Base-by-base conservation (phyloP, 108 stramenopile genomes). In the Poteriospumella lacustris region DNA sequence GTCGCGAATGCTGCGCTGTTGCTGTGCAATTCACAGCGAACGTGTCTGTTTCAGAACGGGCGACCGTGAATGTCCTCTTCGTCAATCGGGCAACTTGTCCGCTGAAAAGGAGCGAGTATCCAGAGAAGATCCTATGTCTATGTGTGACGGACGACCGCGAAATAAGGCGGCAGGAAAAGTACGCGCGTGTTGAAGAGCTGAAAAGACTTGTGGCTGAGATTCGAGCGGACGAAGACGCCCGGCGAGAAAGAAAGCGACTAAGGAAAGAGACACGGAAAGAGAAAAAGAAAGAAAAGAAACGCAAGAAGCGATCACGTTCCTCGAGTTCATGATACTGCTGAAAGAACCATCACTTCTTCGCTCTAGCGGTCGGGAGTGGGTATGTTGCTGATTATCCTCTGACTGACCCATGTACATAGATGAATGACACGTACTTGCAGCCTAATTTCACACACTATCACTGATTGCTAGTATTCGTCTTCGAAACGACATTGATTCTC, bases 91-190 rank as follows among this genome's bases (percentile, higher is more conserved):
- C 43, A 78, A 78, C 68, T n/a, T 78, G 3, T 34, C 0, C 33
- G 24, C 58, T 12, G 77, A 78, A 0, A 33, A 28, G 1, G 24
- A 34, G 77, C 77, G 77, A n/a, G 3, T 29, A 3, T 28, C 31
- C 26, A 44, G 77, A 31, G 77, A 78, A 36, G 77, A 78, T 59
- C 77, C 77, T 31, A 78, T 78, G 77, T 36, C 42, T 28, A 3
- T 26, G 2, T 38, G 12, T 38, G 33, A 12, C 34, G 19, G 1
- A 2, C 39, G 52, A 31, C 26, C 1, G 34, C 44, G 56, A 3
- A 42, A 52, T 2, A 31, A 34, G 0, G 39, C 44, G 52, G 5
- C 44, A 34, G 19, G 12, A 12, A 24, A 64, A 64, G 31, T 64
- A 64, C 36, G 60, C 3, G 15, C 15, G 60, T 34, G 60, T 64